Percentiles rank a stretch among this genome's conserved stretches.
phyloP scores from a whole-genome alignment of 2,329 filamentous ascomycete species.

The Dactylonectria estremocensis region DNA sequence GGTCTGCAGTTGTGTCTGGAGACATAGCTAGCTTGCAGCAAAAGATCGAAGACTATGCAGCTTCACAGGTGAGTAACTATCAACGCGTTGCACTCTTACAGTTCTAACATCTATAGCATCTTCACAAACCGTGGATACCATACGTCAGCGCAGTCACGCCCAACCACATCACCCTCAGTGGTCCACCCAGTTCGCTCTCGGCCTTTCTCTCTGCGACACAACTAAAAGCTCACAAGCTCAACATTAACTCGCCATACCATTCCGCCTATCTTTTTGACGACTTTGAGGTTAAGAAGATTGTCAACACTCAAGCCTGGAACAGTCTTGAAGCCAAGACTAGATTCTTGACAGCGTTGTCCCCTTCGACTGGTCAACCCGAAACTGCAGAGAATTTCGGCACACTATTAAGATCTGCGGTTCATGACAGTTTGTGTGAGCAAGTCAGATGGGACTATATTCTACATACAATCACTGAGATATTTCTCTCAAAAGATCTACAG shows the following conservation, averaged over 20 bases:
- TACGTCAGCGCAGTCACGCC: slow-evolving; percentile 47
- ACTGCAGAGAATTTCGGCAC: slow-evolving; percentile 7
- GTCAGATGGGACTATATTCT: slow-evolving; percentile 36
- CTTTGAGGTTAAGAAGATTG: neutral
- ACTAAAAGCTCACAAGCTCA: slow-evolving; percentile 34
- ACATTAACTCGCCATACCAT: slow-evolving; percentile 46
- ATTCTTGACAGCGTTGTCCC: slow-evolving; percentile 19
- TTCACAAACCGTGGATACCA: slow-evolving; percentile 28
- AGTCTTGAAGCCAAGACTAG: neutral
- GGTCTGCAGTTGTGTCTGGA: slow-evolving; percentile 39
- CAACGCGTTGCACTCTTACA: accelerated
- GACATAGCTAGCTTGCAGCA: slow-evolving; percentile 25
- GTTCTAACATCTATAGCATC: slow-evolving; percentile 16
- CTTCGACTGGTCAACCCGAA: slow-evolving; percentile 23
- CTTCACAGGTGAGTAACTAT: slow-evolving; percentile 22
- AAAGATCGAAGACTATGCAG: slow-evolving; percentile 19
- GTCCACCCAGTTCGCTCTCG: slow-evolving; percentile 39
- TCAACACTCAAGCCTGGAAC: neutral
- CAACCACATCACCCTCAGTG: slow-evolving; percentile 44
- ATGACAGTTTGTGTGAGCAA: slow-evolving; percentile 27
- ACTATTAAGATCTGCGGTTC: slow-evolving; percentile 20
- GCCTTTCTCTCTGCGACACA: slow-evolving; percentile 33
- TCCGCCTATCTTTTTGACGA: slow-evolving; percentile 42
- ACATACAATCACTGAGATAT: neutral
- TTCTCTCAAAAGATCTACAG: slow-evolving; percentile 4